A percentile compares a stretch with the other conserved stretches of the same genome.
phyloP scores from a whole-genome alignment of 2,329 filamentous ascomycete species.

The Ilyonectria mors-panacis region DNA sequence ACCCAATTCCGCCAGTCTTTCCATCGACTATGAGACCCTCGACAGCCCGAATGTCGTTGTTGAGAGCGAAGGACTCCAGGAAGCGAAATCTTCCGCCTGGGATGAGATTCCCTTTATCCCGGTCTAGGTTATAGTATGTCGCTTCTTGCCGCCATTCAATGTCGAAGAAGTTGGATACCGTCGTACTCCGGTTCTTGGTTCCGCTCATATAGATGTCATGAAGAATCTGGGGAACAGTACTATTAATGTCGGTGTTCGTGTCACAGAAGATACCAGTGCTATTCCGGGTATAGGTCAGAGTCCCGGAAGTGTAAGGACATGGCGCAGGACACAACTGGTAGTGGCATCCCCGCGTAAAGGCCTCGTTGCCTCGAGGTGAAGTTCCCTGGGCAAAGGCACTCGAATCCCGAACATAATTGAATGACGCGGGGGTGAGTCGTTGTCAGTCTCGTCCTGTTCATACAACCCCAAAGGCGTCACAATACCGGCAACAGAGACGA shows the following conservation, averaged over 20 bases:
- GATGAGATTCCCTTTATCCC: conserved; percentile 52
- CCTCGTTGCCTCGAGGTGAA: conserved; percentile 47
- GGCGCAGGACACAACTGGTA: conserved; percentile 46
- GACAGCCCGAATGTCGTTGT: conserved; percentile 51
- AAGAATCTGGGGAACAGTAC: conserved; percentile 47
- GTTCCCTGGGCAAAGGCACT: conserved; percentile 58
- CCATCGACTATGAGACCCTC: conserved; percentile 63
- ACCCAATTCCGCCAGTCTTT: conserved; percentile 58
- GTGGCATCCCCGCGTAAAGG: conserved; percentile 39
- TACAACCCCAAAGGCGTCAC: conserved; percentile 63
- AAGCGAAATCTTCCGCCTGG: conserved; percentile 44
- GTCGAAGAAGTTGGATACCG: conserved; percentile 37
- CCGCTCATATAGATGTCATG: conserved; percentile 40
- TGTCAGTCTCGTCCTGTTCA: conserved; percentile 47
- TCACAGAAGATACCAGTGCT: conserved; percentile 18
- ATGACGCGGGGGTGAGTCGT: conserved; percentile 36
- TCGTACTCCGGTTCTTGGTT: conserved; percentile 34
- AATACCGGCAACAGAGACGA: conserved; percentile 59
- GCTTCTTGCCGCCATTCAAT: conserved; percentile 53
- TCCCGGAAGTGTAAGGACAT: conserved; percentile 42
- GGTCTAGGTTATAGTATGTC: conserved; percentile 34
- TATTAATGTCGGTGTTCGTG: conserved; percentile 34
- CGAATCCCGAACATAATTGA: conserved; percentile 56
- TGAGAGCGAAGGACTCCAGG: conserved; percentile 49
- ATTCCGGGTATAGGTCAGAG: conserved; percentile 35